Percentiles rank a stretch among this genome's conserved stretches.
Evolutionary conservation across 2,329 filamentous ascomycete genomes (phyloP).

Genomic region (Sporothrix globosa): DNA sequence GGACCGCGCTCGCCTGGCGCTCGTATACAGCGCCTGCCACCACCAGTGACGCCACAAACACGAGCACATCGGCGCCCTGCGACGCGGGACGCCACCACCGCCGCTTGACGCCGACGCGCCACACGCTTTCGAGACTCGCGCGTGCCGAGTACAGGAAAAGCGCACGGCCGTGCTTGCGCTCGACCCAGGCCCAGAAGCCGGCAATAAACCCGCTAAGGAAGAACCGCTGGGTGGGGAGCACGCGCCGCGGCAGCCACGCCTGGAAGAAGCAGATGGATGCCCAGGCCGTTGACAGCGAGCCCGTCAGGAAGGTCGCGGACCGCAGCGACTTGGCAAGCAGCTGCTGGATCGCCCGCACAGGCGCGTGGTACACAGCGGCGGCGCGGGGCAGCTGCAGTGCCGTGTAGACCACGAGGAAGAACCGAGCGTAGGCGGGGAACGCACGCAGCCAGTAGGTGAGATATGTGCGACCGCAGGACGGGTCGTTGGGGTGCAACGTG

Average conservation of each 20-base stretch:
- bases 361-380: constrained; percentile 65
- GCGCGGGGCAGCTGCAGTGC: constrained; percentile 71
- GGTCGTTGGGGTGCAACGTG: constrained; percentile 82
- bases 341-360: constrained; percentile 66
- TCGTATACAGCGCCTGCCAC: constrained; percentile 79
- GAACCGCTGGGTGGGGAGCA: constrained; percentile 82
- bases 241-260: constrained; percentile 69
- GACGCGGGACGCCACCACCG: constrained; percentile 90
- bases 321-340: constrained; percentile 72
- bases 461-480: constrained; percentile 85
- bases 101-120: constrained; percentile 92
- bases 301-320: constrained; percentile 76
- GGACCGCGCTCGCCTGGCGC: constrained; percentile 67
- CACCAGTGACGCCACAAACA: constrained; percentile 80
- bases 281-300: constrained; percentile 85
- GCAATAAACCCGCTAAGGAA: constrained; percentile 86
- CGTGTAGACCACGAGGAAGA: constrained; percentile 76
- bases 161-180: constrained; percentile 64
- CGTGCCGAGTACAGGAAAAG: constrained; percentile 80
- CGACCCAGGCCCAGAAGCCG: constrained; percentile 82
- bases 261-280: constrained; percentile 89
- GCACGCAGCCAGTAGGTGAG: constrained; percentile 83
- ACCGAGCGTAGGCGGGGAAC: constrained; percentile 76
- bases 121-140: constrained; percentile 77
- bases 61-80: constrained; percentile 77